Percentiles rank a stretch among this genome's conserved stretches.
Conservation (phyloP, 192 early-diverging fungal genomes). For the Globomyces pollinis-pini region DNA sequence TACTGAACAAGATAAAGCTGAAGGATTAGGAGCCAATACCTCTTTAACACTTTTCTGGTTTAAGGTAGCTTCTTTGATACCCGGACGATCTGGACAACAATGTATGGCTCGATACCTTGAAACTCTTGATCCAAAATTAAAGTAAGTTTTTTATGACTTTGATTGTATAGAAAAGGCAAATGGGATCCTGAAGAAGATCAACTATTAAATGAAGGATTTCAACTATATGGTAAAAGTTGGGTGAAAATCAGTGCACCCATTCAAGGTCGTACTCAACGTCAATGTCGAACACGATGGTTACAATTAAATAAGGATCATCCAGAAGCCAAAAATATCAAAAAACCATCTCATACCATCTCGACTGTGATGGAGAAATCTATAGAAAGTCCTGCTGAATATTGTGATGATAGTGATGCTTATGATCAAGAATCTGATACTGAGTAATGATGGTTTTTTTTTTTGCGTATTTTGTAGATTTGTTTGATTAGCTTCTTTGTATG, state of each 20-base stretch:
- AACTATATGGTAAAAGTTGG: conserved; percentile 70
- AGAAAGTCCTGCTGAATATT: too few species aligned
- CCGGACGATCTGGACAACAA: conserved; percentile 77
- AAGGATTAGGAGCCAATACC: background rate
- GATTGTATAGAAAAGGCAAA: conserved; percentile 32
- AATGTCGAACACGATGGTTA: conserved; percentile 83
- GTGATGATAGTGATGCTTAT: too few species aligned
- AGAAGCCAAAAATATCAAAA: too few species aligned
- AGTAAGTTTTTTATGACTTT: conserved; percentile 7
- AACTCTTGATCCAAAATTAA: conserved; percentile 63
- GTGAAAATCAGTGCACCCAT: conserved; percentile 76
- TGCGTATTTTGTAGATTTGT: too few species aligned
- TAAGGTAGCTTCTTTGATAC: conserved; percentile 66
- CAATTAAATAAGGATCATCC: conserved; percentile 16
- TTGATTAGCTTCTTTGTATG: too few species aligned
- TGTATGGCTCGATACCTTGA: conserved; percentile 88
- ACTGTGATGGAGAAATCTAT: too few species aligned
- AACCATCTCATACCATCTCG: too few species aligned
- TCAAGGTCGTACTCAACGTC: conserved; percentile 80
- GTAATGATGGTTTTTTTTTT: too few species aligned
- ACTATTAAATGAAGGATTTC: conserved; percentile 59
- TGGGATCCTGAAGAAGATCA: conserved; percentile 47
- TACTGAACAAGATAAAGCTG: background rate
- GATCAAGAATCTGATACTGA: too few species aligned
- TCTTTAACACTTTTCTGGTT: conserved; percentile 58